These are phyloP conservation scores for Metarhizium rileyi DNA, from an alignment of 2,329 filamentous ascomycete species.

Conservation along the genomic window DNA sequence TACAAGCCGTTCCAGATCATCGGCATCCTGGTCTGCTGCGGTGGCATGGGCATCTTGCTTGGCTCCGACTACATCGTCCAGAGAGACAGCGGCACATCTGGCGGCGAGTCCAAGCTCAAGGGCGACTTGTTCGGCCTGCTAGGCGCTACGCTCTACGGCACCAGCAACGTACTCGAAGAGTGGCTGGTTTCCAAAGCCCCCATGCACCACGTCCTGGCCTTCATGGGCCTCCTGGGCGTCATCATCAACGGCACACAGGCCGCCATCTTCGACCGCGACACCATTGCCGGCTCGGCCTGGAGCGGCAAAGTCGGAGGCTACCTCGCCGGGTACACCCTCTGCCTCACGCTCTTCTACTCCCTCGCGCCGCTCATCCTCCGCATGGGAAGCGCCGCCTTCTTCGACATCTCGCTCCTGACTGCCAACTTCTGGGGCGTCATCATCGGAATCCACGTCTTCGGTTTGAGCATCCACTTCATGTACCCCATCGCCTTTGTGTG, in stretches of 20 bases:
- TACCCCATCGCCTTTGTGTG: slow-evolving; percentile 94
- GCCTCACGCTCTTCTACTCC: slow-evolving; percentile 76
- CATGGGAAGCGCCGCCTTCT: slow-evolving; percentile 84
- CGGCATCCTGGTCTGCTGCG: slow-evolving; percentile 84
- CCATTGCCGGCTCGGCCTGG: slow-evolving; percentile 11
- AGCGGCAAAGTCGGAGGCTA: slow-evolving; percentile 56
- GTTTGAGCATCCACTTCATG: slow-evolving; percentile 70
- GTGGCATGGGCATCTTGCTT: slow-evolving; percentile 79
- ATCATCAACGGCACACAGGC: slow-evolving; percentile 87
- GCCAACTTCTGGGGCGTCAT: slow-evolving; percentile 96
- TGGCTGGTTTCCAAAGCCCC: slow-evolving; percentile 82
- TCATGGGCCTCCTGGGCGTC: slow-evolving; percentile 79
- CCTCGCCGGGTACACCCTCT: slow-evolving; percentile 80
- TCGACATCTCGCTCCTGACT: slow-evolving; percentile 90
- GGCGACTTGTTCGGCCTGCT: slow-evolving; percentile 87
- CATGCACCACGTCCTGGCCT: slow-evolving; percentile 86
- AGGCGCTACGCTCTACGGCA: slow-evolving; percentile 83
- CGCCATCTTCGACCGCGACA: slow-evolving; percentile 74
- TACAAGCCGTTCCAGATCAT: slow-evolving; percentile 79
- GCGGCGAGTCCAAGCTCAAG: slow-evolving; percentile 61
- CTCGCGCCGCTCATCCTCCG: slow-evolving; percentile 81
- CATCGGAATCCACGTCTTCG: slow-evolving; percentile 82
- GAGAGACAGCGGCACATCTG: slow-evolving; percentile 57
- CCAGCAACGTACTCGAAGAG: slow-evolving; percentile 87
- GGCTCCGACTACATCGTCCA: slow-evolving; percentile 74